Base-by-base conservation (phyloP, 345 rosid species). In the Melaleuca quinquenervia region DNA sequence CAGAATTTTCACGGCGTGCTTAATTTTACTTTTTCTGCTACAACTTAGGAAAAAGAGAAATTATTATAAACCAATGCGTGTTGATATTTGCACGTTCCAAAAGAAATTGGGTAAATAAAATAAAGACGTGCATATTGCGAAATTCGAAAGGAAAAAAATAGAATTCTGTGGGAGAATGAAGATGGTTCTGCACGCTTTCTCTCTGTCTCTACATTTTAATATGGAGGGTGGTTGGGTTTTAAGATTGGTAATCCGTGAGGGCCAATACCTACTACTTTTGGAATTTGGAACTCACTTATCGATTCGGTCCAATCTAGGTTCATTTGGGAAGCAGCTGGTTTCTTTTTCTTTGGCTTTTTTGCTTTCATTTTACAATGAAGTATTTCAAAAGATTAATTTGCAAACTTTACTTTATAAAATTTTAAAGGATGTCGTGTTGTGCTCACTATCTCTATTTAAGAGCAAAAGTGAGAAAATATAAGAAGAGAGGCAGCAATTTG, bases 201-300 rank as follows among this genome's bases (percentile, higher is more conserved):
- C 85, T 87, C 80, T 45, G 70, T 10, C 78, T 52, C 32, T 51
- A 0, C 18, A 36, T 3, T 64, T 64, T 64, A 36, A 36, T 16
- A 29, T 64, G 7, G 20, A 21, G 22, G 9, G 20, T 29, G 32
- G 27, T 32, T 20, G 2, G 5, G 1, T 3, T 62, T 62, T 1
- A 62, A 14, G 41, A 8, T 0, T 0, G 5, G 41, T 62, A 1
- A 1, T 4, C 4, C 41, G 41, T 41, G 2, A 41, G 41, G 4
- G 41, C 4, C 41, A 41, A 4, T 41, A 2, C 41, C 21, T 27
- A 62, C 12, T 5, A n/a, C n/a, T 0, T 13, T 3, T 62, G 14
- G 10, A 13, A 10, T 10, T 14, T 7, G 20, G 32, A 62, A 14
- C n/a, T 2, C 16, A 27, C 2, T 20, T 27, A 15, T 62, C 7